A percentile compares a stretch with the other conserved stretches of the same genome.
Conservation (phyloP, 768 basidiomycete genomes). For the Trametes cinnabarina region DNA sequence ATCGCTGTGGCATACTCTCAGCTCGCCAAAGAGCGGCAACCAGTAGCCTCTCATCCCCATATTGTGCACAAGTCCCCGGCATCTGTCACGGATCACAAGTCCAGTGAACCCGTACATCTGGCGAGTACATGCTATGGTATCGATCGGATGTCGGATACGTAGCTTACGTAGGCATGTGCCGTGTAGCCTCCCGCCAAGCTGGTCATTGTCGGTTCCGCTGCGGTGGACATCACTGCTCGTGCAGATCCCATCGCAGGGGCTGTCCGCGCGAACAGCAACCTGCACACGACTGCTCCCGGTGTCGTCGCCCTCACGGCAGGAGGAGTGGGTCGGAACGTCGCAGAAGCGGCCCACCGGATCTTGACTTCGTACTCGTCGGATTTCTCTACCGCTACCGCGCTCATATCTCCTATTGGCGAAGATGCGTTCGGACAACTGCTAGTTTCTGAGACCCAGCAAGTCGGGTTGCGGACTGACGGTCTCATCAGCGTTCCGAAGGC, state of each 20-base stretch:
- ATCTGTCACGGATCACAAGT: background rate
- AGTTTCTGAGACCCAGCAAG: constrained; percentile 46
- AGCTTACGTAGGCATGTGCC: no score
- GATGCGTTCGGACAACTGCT: constrained; percentile 78
- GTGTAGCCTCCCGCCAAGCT: constrained; percentile 43
- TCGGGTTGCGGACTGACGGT: constrained; percentile 86
- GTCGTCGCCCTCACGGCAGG: constrained; percentile 69
- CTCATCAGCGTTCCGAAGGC: constrained; percentile 41
- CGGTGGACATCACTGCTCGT: constrained; percentile 80
- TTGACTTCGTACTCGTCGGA: constrained; percentile 34
- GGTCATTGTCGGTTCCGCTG: constrained; percentile 81
- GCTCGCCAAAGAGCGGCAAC: constrained; percentile 29
- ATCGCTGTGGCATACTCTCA: constrained; percentile 77
- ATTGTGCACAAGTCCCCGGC: background rate
- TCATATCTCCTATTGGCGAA: constrained; percentile 74
- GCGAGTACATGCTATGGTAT: background rate
- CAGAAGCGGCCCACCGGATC: constrained; percentile 81
- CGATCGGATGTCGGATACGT: no score
- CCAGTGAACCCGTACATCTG: background rate
- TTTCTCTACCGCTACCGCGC: constrained; percentile 40
- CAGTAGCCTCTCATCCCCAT: constrained; percentile 1
- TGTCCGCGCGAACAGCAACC: constrained; percentile 34
- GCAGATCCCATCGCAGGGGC: constrained; percentile 32
- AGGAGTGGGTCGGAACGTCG: constrained; percentile 94
- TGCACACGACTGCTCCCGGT: constrained; percentile 80